A percentile compares a stretch with the other conserved stretches of the same genome.
These are phyloP conservation scores for Geotrichum cucujoidarum DNA, from an alignment of 1,139 yeast species.

Conservation along the genomic window DNA sequence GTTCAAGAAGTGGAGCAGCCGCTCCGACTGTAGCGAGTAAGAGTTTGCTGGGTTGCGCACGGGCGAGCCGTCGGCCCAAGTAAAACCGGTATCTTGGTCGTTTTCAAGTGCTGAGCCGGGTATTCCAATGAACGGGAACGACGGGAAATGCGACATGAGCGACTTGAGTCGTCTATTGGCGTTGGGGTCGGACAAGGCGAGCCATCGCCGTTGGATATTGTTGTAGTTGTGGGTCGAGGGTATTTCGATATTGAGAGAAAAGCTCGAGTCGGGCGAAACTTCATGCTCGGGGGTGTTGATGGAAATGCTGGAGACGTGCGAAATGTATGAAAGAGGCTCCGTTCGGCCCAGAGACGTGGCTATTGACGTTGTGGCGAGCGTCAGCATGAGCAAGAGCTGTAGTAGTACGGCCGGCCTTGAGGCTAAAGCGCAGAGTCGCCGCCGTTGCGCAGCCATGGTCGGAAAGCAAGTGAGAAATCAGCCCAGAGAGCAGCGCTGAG, in stretches of 20 bases:
- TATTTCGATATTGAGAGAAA: constrained; percentile 25
- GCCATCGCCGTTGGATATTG: constrained; percentile 33
- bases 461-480: neutral
- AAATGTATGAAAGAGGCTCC: constrained; percentile 26
- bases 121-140: neutral
- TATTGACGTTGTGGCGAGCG: neutral
- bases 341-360: constrained; percentile 16
- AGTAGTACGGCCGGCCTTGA: neutral
- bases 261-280: constrained; percentile 17
- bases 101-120: neutral
- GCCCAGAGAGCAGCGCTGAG: neutral
- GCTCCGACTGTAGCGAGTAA: constrained; percentile 23
- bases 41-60: constrained; percentile 4
- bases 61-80: constrained; percentile 16
- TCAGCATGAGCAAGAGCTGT: constrained; percentile 4
- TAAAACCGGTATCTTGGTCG: constrained; percentile 3
- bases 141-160: constrained; percentile 4
- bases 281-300: constrained; percentile 20
- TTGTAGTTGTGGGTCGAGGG: constrained; percentile 29
- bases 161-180: constrained; percentile 18
- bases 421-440: constrained; percentile 1
- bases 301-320: constrained; percentile 23
- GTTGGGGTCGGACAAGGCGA: constrained; percentile 34
- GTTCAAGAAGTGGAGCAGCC: constrained; percentile 29
- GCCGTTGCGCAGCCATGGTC: neutral